Conservation (phyloP, 2,329 filamentous ascomycete genomes). For the Fusarium tupiense region DNA sequence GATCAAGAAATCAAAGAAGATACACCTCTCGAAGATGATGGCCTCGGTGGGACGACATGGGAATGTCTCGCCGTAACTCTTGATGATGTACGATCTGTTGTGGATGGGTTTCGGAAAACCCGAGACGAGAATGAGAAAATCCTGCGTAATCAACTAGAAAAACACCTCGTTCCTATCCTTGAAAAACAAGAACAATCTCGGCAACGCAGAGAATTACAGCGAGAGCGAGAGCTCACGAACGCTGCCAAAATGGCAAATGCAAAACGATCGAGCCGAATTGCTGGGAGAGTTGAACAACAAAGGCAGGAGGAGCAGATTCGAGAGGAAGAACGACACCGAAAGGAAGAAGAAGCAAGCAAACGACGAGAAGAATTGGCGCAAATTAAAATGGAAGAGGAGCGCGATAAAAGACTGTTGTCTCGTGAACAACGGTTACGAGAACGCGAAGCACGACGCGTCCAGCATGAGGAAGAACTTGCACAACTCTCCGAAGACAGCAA, state of each 20-base stretch:
- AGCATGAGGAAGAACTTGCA: slow-evolving; percentile 85
- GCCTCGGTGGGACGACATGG: slow-evolving; percentile 83
- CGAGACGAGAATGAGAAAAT: slow-evolving; percentile 87
- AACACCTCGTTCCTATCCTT: slow-evolving; percentile 85
- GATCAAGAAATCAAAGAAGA: slow-evolving; percentile 50
- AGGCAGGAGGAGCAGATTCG: slow-evolving; percentile 75
- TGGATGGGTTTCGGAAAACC: slow-evolving; percentile 77
- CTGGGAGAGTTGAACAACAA: slow-evolving; percentile 81
- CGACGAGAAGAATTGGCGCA: slow-evolving; percentile 73
- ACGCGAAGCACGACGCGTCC: slow-evolving; percentile 82
- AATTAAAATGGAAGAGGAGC: slow-evolving; percentile 72
- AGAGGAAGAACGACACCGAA: slow-evolving; percentile 67
- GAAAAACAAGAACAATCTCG: slow-evolving; percentile 80
- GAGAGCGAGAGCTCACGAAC: slow-evolving; percentile 82
- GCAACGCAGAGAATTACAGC: slow-evolving; percentile 73
- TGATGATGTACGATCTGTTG: slow-evolving; percentile 77
- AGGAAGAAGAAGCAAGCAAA: slow-evolving; percentile 69
- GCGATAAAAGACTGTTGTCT: slow-evolving; percentile 82
- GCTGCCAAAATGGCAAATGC: slow-evolving; percentile 90
- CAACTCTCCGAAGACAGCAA: slow-evolving; percentile 81
- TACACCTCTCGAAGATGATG: slow-evolving; percentile 61
- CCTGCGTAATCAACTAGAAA: slow-evolving; percentile 75
- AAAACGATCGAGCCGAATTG: slow-evolving; percentile 91
- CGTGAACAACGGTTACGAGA: slow-evolving; percentile 88
- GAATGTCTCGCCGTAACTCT: slow-evolving; percentile 88